Base-by-base conservation (phyloP, 2,329 filamentous ascomycete genomes). In the Calonectria henricotiae region DNA sequence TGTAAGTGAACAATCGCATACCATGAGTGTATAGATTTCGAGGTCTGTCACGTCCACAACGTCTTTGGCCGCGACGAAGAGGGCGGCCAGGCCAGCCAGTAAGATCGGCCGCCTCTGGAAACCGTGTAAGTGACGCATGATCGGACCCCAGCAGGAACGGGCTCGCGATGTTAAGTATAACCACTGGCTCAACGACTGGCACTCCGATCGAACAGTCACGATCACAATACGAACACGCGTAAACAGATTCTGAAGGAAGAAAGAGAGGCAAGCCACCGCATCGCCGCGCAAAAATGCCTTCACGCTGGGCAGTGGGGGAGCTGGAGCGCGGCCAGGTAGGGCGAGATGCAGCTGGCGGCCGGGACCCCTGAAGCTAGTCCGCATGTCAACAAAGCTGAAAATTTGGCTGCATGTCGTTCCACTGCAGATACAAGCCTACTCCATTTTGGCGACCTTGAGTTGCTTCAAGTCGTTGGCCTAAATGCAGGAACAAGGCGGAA, bases 41-140 rank as follows among this genome's bases (percentile, higher is more conserved):
- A 87, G 79, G 54, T 86, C 85, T 0, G 84, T 86, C 71, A 86
- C 82, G 66, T 86, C 86, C 30, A 82, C 82, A n/a, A 85, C 71
- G 27, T 79, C 76, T 23, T 71, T 15, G 35, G 55, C 69, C 20
- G 73, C 74, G 32, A 30, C 23, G 23, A 67, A 60, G 54, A 71
- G 54, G 44, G 61, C 37, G 25, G 65, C 60, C 47, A 75, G 62
- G 23, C 51, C 55, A 9, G 60, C n/a, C 27, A 47, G 35, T 20
- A 75, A 37, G 7, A 23, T 15, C 67, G 60, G 60, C 69, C 27
- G 27, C 7, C 65, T 55, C 30, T 32, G 70, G 37, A 76, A 51
- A 54, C 68, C 43, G 66, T 74, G 69, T 67, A 75, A 74, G 73
- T 75, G 73, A 71, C 65, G 71, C 75, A 75, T 76, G 25, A 49